These are phyloP conservation scores for Austroboletus niveus DNA, from an alignment of 1,284 basidiomycete species.

Conservation along the genomic window DNA sequence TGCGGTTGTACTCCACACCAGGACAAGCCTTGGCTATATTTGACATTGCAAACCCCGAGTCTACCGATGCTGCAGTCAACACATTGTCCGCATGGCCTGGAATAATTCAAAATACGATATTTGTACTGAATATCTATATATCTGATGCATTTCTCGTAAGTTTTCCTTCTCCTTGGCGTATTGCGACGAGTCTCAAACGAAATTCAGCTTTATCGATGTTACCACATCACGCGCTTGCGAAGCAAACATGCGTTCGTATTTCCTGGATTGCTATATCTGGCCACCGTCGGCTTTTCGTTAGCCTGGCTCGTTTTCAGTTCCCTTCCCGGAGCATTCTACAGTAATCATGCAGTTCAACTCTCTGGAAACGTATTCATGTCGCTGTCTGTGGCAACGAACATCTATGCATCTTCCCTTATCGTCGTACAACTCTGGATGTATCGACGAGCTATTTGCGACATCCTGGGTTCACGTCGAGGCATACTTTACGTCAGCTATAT, in stretches of 20 bases:
- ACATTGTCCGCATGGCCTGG: constrained; percentile 16
- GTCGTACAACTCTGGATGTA: constrained; percentile 17
- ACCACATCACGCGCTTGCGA: constrained; percentile 15
- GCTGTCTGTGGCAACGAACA: constrained; percentile 14
- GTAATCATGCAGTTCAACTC: constrained; percentile 15
- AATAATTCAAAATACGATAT: constrained; percentile 10
- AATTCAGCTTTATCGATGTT: constrained; percentile 23
- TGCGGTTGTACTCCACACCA: no score
- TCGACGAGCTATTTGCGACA: constrained; percentile 5
- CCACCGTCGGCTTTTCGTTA: constrained; percentile 12
- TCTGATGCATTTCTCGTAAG: constrained; percentile 28
- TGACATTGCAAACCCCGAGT: no score
- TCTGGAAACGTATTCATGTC: constrained; percentile 15
- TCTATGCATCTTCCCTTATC: constrained; percentile 14
- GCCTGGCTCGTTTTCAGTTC: constrained; percentile 15
- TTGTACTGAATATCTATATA: constrained; percentile 23
- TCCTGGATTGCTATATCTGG: constrained; percentile 14
- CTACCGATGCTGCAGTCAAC: background rate
- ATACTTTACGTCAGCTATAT: constrained; percentile 21
- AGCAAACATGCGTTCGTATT: background rate
- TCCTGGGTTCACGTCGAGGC: constrained; percentile 12
- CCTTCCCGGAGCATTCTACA: constrained; percentile 7
- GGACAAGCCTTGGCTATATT: no score
- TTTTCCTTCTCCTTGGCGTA: background rate
- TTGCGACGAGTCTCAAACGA: background rate